phyloP scores from a whole-genome alignment of 768 basidiomycete species.

The Mycena filopes region DNA sequence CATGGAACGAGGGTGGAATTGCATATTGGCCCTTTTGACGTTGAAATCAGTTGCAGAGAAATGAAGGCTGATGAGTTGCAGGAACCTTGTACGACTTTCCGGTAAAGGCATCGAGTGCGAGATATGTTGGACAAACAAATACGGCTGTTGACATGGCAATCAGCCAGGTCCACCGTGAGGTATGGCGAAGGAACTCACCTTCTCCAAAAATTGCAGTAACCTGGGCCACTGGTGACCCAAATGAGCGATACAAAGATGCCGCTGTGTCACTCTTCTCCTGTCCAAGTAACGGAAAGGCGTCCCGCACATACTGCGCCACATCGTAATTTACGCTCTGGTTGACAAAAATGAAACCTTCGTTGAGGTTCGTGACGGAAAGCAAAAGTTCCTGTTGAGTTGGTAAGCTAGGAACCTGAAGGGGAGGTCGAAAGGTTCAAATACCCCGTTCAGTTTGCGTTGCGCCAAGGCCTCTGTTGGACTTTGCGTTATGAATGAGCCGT shows the following conservation, averaged over 20 bases:
- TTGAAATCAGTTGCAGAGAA: not conserved
- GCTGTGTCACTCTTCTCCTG: slow-evolving; percentile 4
- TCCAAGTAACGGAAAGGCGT: slow-evolving; percentile 33
- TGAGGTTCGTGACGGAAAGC: slow-evolving; percentile 38
- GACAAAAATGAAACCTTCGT: slow-evolving; percentile 40
- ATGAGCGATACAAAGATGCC: slow-evolving; percentile 28
- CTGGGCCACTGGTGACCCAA: slow-evolving; percentile 33
- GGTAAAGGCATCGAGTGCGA: slow-evolving; percentile 16
- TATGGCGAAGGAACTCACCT: slow-evolving; percentile 32
- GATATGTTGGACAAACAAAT: slow-evolving; percentile 40
- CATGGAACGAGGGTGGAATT: slow-evolving; percentile 35
- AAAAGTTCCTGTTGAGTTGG: slow-evolving; percentile 21
- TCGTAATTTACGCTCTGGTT: slow-evolving; percentile 17
- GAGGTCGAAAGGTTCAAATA: slow-evolving; percentile 21
- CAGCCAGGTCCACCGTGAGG: too few species aligned
- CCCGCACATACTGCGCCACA: slow-evolving; percentile 33
- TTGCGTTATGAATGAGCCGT: slow-evolving; percentile 45
- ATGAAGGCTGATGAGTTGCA: not conserved
- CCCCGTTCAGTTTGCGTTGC: slow-evolving; percentile 40
- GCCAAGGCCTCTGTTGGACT: slow-evolving; percentile 41
- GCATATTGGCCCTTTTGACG: slow-evolving; percentile 33
- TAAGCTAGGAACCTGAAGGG: not conserved
- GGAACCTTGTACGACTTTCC: slow-evolving; percentile 14
- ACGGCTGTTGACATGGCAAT: slow-evolving; percentile 32
- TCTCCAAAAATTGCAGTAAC: slow-evolving; percentile 37